phyloP scores from a whole-genome alignment of 2,329 filamentous ascomycete genomes.

The Penicillium sp. region DNA sequence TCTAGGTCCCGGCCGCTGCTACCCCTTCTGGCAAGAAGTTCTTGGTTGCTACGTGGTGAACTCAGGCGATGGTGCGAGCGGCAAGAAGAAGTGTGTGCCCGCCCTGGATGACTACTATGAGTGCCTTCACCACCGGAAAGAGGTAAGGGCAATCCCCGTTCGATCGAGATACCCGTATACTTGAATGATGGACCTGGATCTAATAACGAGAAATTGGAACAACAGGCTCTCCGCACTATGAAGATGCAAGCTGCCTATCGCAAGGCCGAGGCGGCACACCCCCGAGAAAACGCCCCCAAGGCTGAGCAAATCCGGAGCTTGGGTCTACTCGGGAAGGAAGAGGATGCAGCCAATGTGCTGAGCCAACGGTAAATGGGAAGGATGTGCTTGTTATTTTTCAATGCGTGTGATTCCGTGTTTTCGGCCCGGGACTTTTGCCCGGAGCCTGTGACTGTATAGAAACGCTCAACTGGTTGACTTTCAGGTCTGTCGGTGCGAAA shows the following conservation, averaged over 20 bases:
- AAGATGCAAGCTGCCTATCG: conserved; percentile 77
- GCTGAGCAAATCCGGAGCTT: conserved; percentile 80
- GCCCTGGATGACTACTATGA: conserved; percentile 96
- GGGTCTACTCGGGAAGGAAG: conserved; percentile 73
- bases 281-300: conserved; percentile 70
- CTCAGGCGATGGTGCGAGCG: conserved; percentile 66
- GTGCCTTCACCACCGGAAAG: conserved; percentile 97
- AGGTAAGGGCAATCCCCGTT: conserved; percentile 52
- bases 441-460: conserved; percentile 30
- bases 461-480: conserved; percentile 21
- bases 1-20: conserved; percentile 69
- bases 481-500: conserved; percentile 17
- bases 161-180: background rate
- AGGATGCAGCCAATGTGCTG: conserved; percentile 59
- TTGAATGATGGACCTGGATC: background rate
- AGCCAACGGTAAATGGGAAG: conserved; percentile 20
- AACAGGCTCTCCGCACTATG: conserved; percentile 65
- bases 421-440: conserved; percentile 17
- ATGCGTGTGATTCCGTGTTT: conserved; percentile 24
- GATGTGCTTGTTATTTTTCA: conserved; percentile 21
- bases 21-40: conserved; percentile 98
- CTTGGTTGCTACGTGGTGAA: conserved; percentile 98
- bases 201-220: conserved; percentile 5
- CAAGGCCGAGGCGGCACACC: conserved; percentile 64
- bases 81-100: conserved; percentile 78